Evolutionary conservation across 345 rosid species (phyloP), one percentile per base, ranked within the genome.

Genomic region (Excoecaria cochinchinensis): DNA sequence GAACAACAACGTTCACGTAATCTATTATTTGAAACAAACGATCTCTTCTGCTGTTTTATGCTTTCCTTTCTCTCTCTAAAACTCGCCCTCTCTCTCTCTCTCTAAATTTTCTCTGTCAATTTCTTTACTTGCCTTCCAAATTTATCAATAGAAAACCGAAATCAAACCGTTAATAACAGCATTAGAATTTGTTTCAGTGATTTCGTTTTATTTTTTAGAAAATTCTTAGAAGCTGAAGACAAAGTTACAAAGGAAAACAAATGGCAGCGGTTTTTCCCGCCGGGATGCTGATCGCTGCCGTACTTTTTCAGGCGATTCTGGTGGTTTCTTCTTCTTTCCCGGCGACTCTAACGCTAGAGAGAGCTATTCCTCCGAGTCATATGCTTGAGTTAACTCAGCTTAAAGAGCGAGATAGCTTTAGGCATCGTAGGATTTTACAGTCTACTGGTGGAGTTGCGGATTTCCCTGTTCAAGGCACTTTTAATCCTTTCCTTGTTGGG

Each of bases 401-500:
- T 17, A 85, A 72, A 80, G 89, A 86, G 12, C 89, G 90, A 78
- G 99, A 95, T 46, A 78, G 80, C 70, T 76, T 80, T 39, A 85
- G 99, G 69, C 99, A 90, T 72, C 87, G 95, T n/a, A 87, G 98
- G 78, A 84, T 93, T 89, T 72, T 93, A 78, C 92, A 89, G 83
- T 79, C 90, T 1, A 25, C 79, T 22, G 87, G 69, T 57, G 96
- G 88, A 19, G 89, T 95, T 25, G 84, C 89, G 11, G 96, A 90
- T 89, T 93, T 95, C 63, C 84, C 90, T 8, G 98, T 93, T 47
- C 79, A 69, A 3, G 99, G 98, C 67, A 89, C 95, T 25, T 93
- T 84, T 80, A 89, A 91, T 89, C 99, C 99, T 53, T 87, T 79
- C 79, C 74, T 84, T 42, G 97, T 90, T 80, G 99, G 99, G 99